Conservation (phyloP, 768 basidiomycete genomes). For the Leccinellum luteum region DNA sequence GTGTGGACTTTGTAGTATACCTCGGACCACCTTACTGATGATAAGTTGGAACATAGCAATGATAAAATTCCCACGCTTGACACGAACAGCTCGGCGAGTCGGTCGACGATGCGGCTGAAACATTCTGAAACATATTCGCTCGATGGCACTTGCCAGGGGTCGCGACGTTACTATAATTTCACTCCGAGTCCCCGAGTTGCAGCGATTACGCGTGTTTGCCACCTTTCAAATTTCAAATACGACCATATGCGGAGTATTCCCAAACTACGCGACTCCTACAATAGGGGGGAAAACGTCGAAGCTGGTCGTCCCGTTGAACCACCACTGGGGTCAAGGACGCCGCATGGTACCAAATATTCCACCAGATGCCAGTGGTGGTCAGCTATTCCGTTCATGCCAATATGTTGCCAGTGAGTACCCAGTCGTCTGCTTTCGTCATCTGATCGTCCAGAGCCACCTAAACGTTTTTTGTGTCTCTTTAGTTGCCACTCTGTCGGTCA, state of each 20-base stretch:
- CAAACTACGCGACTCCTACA: background rate
- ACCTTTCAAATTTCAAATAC: background rate
- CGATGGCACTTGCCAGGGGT: background rate
- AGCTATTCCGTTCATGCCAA: background rate
- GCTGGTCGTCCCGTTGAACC: background rate
- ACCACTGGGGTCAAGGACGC: background rate
- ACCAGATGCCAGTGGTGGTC: background rate
- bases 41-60: too few relatives aligned
- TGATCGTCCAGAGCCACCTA: background rate
- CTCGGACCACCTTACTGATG: too few relatives aligned
- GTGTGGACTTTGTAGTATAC: too few relatives aligned
- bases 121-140: background rate
- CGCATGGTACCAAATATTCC: background rate
- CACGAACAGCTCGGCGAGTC: background rate
- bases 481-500: slow-evolving; percentile 13
- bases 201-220: too few relatives aligned
- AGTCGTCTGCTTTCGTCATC: background rate
- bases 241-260: background rate
- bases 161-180: background rate
- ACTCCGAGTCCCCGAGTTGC: too few relatives aligned
- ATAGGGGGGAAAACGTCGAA: background rate
- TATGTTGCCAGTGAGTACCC: slow-evolving; percentile 9
- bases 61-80: background rate
- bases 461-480: background rate
- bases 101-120: background rate